A percentile compares a stretch with the other conserved stretches of the same genome.
Conservation (phyloP, 371 early-diverging fungal genomes). For the Apophysomyces ossiformis region DNA sequence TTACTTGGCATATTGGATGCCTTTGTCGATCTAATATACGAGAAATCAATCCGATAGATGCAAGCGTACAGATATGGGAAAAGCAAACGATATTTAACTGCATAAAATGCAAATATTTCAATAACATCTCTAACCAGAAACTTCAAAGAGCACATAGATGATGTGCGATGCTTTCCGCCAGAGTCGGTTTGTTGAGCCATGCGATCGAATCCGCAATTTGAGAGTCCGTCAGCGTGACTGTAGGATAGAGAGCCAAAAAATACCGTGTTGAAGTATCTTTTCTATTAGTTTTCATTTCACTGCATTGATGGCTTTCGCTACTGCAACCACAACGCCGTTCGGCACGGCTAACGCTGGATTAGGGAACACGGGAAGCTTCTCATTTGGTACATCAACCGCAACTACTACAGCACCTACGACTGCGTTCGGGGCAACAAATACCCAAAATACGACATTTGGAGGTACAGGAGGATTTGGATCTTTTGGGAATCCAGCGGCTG, state of each 20-base stretch:
- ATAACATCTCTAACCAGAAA: too few relatives aligned
- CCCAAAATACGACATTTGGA: background rate
- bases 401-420: background rate
- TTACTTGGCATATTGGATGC: too few relatives aligned
- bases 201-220: too few relatives aligned
- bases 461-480: background rate
- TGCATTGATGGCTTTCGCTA: conserved; percentile 1
- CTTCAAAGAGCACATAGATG: too few relatives aligned
- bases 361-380: background rate
- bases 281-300: background rate
- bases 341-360: background rate
- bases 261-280: background rate
- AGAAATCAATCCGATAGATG: too few relatives aligned
- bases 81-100: too few relatives aligned
- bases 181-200: too few relatives aligned
- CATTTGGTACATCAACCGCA: conserved; percentile 12
- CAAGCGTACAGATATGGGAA: too few relatives aligned
- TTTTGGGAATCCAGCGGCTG: conserved; percentile 1
- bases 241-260: background rate
- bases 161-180: too few relatives aligned
- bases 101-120: too few relatives aligned
- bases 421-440: conserved; percentile 13
- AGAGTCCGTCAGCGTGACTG: too few relatives aligned
- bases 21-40: too few relatives aligned
- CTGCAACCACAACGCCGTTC: conserved; percentile 1